phyloP scores from a whole-genome alignment of 495 filamentous ascomycete species.

The Penicillium daleae region DNA sequence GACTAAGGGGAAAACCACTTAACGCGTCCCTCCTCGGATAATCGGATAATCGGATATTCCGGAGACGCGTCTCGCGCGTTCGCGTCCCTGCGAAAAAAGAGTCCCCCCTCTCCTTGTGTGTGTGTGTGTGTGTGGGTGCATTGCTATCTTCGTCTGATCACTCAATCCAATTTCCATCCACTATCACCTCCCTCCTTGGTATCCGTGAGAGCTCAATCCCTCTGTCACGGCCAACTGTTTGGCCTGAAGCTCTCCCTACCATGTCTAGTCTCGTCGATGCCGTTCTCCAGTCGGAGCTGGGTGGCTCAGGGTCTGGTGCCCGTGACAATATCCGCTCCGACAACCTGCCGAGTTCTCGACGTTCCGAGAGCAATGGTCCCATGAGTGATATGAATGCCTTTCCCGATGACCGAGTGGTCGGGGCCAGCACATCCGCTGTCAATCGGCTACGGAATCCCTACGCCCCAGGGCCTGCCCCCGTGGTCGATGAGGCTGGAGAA shows the following conservation, averaged over 20 bases:
- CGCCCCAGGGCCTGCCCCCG: constrained; percentile 70
- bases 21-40: constrained; percentile 37
- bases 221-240: constrained; percentile 22
- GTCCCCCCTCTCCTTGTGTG: constrained; percentile 10
- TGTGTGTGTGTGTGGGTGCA: too few species aligned
- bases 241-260: constrained; percentile 32
- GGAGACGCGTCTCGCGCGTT: constrained; percentile 42
- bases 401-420: constrained; percentile 67
- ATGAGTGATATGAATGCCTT: constrained; percentile 57
- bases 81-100: constrained; percentile 33
- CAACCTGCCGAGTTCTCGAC: constrained; percentile 48
- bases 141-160: constrained; percentile 9
- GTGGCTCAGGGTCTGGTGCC: constrained; percentile 39
- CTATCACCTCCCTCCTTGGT: constrained; percentile 12
- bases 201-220: constrained; percentile 20
- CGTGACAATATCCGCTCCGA: constrained; percentile 45
- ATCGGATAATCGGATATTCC: constrained; percentile 19
- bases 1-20: constrained; percentile 40
- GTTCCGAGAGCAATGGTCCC: constrained; percentile 58
- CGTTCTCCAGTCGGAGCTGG: constrained; percentile 55
- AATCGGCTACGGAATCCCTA: constrained; percentile 62
- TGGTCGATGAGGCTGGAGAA: constrained; percentile 86
- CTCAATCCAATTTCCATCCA: neutral
- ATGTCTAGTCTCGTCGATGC: constrained; percentile 60
- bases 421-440: constrained; percentile 55